phyloP scores from a whole-genome alignment of 75 land plant species.

The Picea glauca region DNA sequence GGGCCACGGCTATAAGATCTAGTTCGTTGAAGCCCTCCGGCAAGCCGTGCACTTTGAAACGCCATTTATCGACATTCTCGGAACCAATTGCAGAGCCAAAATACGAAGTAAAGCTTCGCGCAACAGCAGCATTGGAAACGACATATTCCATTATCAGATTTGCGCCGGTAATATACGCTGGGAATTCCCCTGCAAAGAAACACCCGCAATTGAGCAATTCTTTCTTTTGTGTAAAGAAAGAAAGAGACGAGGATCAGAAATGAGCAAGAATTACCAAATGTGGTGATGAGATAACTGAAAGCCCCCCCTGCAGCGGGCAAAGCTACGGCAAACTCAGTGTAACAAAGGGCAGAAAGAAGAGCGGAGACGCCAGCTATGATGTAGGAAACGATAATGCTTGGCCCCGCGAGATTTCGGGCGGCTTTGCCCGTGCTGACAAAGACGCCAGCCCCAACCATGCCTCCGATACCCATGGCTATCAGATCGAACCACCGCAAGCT shows the following conservation, averaged over 20 bases:
- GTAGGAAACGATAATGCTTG: conserved; percentile 75
- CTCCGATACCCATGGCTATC: conserved; percentile 77
- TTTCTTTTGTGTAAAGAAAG: neutral
- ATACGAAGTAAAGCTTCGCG: conserved; percentile 75
- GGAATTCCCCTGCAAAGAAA: conserved; percentile 63
- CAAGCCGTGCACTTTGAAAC: conserved; percentile 40
- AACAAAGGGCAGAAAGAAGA: conserved; percentile 91
- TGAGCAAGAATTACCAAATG: conserved; percentile 55
- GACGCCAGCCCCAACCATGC: conserved; percentile 97
- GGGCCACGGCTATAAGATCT: conserved; percentile 68
- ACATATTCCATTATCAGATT: conserved; percentile 94
- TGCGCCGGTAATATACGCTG: conserved; percentile 85
- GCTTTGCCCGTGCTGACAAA: conserved; percentile 87
- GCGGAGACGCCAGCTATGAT: conserved; percentile 89
- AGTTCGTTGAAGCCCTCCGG: conserved; percentile 63
- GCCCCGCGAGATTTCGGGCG: conserved; percentile 63
- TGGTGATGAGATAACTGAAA: conserved; percentile 83
- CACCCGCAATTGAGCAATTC: neutral
- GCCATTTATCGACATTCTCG: conserved; percentile 38
- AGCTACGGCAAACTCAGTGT: conserved; percentile 97
- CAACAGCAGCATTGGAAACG: conserved; percentile 87
- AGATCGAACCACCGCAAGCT: conserved; percentile 81
- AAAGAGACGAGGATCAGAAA: neutral
- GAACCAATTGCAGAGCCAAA: conserved; percentile 55
- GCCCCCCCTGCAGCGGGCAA: conserved; percentile 97